phyloP scores from a whole-genome alignment of 78 protist genomes.

The Dictyostelium intermedium region DNA sequence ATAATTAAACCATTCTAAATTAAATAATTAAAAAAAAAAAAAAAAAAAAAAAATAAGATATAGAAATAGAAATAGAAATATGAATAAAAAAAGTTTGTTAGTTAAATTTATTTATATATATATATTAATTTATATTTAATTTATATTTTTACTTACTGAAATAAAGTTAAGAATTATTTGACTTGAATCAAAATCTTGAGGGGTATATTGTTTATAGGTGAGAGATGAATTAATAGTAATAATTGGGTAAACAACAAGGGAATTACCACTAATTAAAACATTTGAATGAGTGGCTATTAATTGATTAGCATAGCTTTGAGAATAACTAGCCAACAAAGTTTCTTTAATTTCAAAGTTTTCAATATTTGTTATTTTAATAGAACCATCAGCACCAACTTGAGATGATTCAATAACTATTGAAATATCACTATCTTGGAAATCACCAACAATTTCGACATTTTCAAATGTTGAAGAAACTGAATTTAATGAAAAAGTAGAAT shows the following conservation, averaged over 20 bases:
- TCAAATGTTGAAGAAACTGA: neutral
- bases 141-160: neutral
- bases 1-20: neutral
- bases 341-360: neutral
- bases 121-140: too few species aligned
- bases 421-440: neutral
- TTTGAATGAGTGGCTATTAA: neutral
- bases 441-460: neutral
- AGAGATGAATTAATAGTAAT: neutral
- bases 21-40: neutral
- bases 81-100: too few species aligned
- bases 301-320: neutral
- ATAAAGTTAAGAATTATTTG: neutral
- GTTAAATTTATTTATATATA: too few species aligned
- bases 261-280: neutral
- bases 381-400: neutral
- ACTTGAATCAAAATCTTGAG: neutral
- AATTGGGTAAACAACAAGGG: neutral
- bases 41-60: neutral
- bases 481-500: neutral
- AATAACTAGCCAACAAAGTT: neutral
- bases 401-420: neutral
- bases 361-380: neutral
- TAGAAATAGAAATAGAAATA: too few species aligned
- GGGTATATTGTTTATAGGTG: neutral